Percentiles rank a stretch among this genome's conserved stretches.
These are phyloP conservation scores for Suillus brevipes DNA, from an alignment of 768 basidiomycete genomes.

Conservation along the genomic window DNA sequence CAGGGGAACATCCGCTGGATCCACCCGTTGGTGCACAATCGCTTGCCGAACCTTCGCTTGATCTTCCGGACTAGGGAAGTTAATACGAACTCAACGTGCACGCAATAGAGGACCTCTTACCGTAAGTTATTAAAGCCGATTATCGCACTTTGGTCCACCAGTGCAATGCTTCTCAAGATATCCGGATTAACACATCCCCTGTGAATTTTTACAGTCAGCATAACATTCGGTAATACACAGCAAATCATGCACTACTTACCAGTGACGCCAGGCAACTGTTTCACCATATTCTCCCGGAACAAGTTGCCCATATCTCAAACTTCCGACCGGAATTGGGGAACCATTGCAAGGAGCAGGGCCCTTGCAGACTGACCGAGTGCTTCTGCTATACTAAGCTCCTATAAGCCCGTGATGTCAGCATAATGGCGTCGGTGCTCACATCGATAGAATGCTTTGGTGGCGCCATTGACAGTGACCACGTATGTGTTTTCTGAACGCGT, in stretches of 20 bases:
- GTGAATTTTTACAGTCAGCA: conserved; percentile 8
- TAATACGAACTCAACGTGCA: neutral
- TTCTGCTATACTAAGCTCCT: conserved; percentile 65
- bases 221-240: neutral
- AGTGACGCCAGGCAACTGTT: conserved; percentile 74
- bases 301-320: conserved; percentile 64
- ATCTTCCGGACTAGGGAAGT: conserved; percentile 50
- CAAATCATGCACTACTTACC: conserved; percentile 43
- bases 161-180: conserved; percentile 53
- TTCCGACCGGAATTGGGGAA: conserved; percentile 50
- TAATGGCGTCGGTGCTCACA: conserved; percentile 18
- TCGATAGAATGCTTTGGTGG: conserved; percentile 34
- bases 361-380: conserved; percentile 66
- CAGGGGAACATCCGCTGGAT: conserved; percentile 56
- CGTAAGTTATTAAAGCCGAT: conserved; percentile 52
- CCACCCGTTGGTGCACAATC: conserved; percentile 52
- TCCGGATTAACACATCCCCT: conserved; percentile 74
- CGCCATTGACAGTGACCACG: neutral
- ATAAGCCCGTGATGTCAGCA: conserved; percentile 7
- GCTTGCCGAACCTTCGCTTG: conserved; percentile 63
- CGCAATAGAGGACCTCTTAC: conserved; percentile 35
- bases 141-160: conserved; percentile 41
- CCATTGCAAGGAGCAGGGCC: conserved; percentile 62
- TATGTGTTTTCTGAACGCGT: neutral
- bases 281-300: conserved; percentile 51